Evolutionary conservation across 176 grass and related monocot species (phyloP).

Genomic region (Carex scoparia): DNA sequence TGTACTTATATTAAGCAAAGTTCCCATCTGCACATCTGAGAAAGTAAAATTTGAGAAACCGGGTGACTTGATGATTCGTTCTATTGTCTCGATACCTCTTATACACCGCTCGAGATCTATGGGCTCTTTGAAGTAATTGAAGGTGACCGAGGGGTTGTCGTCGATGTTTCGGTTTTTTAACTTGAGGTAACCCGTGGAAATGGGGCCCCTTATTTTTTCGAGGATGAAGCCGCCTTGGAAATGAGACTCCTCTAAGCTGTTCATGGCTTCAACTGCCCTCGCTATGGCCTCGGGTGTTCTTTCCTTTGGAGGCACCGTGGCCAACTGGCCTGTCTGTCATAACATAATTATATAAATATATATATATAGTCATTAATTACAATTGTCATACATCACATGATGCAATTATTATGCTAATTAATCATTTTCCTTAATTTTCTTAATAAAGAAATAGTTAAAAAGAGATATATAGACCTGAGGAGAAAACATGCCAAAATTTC

Average conservation of each 20-base stretch:
- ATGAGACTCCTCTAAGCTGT: slow-evolving; percentile 33
- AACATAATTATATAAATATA: background rate
- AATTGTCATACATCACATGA: background rate
- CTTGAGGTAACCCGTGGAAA: slow-evolving; percentile 61
- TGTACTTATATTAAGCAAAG: slow-evolving; percentile 47
- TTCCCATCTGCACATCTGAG: slow-evolving; percentile 41
- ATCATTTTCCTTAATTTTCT: background rate
- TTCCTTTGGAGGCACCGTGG: slow-evolving; percentile 58
- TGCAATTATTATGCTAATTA: background rate
- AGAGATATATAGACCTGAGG: slow-evolving; percentile 35
- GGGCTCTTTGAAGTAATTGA: slow-evolving; percentile 86
- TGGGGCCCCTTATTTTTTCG: slow-evolving; percentile 66
- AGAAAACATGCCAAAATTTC: slow-evolving; percentile 64
- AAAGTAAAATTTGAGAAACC: slow-evolving; percentile 67
- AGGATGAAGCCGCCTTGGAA: slow-evolving; percentile 81
- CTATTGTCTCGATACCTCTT: slow-evolving; percentile 49
- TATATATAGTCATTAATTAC: background rate
- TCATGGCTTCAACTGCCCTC: slow-evolving; percentile 46
- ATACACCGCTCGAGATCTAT: slow-evolving; percentile 61
- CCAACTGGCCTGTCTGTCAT: slow-evolving; percentile 54
- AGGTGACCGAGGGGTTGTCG: slow-evolving; percentile 68
- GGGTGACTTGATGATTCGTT: slow-evolving; percentile 46
- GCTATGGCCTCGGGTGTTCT: slow-evolving; percentile 54
- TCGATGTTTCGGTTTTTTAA: slow-evolving; percentile 50
- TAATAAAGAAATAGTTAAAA: background rate